Base-by-base conservation (phyloP, 805 yeast genomes). In the Candida sonorensis region DNA sequence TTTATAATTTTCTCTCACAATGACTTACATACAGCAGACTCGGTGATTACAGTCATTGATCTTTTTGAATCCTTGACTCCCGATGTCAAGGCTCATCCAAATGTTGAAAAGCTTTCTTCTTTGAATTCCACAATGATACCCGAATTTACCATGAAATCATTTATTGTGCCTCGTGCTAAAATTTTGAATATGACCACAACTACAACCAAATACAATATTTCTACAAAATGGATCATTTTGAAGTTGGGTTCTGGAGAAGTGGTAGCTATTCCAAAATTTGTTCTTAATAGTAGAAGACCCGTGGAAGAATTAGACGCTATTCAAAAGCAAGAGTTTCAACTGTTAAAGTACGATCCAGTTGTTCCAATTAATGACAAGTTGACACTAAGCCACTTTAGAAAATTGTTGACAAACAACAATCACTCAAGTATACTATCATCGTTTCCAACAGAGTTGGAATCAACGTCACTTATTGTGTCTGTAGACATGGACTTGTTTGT, bases 401-500 rank as follows among this genome's bases (percentile, higher is more conserved):
- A 55, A n/a, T 48, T 77, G 4, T 17, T 66, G 4, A 19, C 37
- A 1, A 35, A 35, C 7, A 23, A 31, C 7, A 23, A 22, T 2
- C 22, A 55, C 51, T 21, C 42, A 10, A 44, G 63, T 4, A 42
- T 50, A 2, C 42, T 78, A 7, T 45, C 66, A 3, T 64, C 81
- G 0, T 49, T 63, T 4, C 66, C 82, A 2, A 82, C 97, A 0
- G 67, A 72, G 24, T 62, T 87, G 31, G 97, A 90, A 57, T 83
- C 95, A 2, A 87, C 97, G 0, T 66, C 81, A 2, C 66, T 84
- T 13, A 71, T 83, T 1, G 77, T 92, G 39, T 64, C 70, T 23
- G 59, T 75, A 27, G 84, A 81, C 13, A 56, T 66, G n/a, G 94
- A 85, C 50, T 53, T 81, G 6, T 88, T 83, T 60, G 83, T 88